Evolutionary conservation across 257 asterid species (phyloP).

Genomic region (Lithospermum erythrorhizon): DNA sequence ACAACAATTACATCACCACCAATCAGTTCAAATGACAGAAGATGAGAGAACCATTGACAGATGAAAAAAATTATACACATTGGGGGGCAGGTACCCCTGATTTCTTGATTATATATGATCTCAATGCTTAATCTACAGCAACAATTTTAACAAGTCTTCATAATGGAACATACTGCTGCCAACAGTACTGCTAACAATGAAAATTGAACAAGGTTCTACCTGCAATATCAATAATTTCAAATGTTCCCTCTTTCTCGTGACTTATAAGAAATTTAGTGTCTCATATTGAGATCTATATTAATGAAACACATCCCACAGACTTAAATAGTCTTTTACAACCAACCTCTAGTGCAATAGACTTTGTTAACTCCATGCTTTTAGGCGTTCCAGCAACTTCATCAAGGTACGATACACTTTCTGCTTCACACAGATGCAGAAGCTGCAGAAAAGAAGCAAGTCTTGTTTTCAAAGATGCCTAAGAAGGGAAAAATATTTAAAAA

Average conservation of each 20-base stretch:
- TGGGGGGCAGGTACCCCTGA: too few relatives aligned
- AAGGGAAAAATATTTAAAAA: slow-evolving; percentile 1
- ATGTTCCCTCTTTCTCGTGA: too few relatives aligned
- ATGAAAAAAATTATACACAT: not conserved
- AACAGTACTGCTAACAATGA: too few relatives aligned
- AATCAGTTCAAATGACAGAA: not conserved
- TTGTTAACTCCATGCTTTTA: slow-evolving; percentile 59
- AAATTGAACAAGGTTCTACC: too few relatives aligned
- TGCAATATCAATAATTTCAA: too few relatives aligned
- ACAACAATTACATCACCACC: slow-evolving; percentile 10
- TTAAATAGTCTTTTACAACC: slow-evolving; percentile 8
- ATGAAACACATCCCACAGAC: too few relatives aligned
- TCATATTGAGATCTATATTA: too few relatives aligned
- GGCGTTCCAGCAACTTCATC: slow-evolving; percentile 84
- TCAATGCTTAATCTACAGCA: not conserved
- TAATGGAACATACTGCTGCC: too few relatives aligned
- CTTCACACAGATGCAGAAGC: slow-evolving; percentile 91
- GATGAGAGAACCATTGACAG: not conserved
- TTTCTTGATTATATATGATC: not conserved
- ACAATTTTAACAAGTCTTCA: too few relatives aligned
- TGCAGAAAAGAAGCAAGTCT: slow-evolving; percentile 26
- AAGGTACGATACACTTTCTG: slow-evolving; percentile 82
- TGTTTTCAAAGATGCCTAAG: slow-evolving; percentile 6
- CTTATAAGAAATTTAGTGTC: too few relatives aligned
- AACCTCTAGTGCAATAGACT: slow-evolving; percentile 80